These are phyloP conservation scores for Xylariaceae sp. DNA, from an alignment of 2,329 filamentous ascomycete species.

Conservation along the genomic window DNA sequence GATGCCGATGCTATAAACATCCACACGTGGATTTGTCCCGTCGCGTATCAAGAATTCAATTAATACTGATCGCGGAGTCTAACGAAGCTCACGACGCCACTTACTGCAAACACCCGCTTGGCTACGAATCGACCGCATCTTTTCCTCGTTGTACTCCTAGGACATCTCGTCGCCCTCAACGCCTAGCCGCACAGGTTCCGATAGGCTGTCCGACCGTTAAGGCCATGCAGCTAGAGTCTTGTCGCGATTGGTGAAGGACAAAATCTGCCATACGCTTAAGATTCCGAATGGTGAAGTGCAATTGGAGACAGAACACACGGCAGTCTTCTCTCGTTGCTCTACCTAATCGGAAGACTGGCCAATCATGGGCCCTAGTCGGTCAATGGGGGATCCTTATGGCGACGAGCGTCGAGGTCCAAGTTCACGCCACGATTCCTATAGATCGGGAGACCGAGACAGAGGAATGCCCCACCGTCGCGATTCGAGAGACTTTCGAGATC, in stretches of 20 bases:
- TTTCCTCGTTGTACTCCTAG: not conserved
- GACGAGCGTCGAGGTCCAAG: slow-evolving; percentile 16
- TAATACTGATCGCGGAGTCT: not conserved
- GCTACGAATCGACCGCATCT: not conserved
- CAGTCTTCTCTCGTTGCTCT: not conserved
- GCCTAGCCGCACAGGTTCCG: not conserved
- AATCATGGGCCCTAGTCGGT: slow-evolving; percentile 12
- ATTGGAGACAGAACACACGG: not conserved
- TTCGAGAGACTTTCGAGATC: slow-evolving; percentile 12
- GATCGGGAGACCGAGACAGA: slow-evolving; percentile 22
- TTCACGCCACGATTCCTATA: slow-evolving; percentile 12
- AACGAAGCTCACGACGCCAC: not conserved
- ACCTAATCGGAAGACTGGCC: not conserved
- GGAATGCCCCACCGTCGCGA: slow-evolving; percentile 15
- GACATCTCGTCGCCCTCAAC: not conserved
- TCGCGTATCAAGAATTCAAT: not conserved
- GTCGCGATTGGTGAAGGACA: slow-evolving; percentile 14
- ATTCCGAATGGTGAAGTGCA: not conserved
- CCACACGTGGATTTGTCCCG: not conserved
- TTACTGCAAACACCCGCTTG: not conserved
- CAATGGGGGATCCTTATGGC: slow-evolving; percentile 11
- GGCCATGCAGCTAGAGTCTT: slow-evolving; percentile 20
- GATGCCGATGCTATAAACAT: not conserved
- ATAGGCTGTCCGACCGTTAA: not conserved
- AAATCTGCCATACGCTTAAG: slow-evolving; percentile 14